These are phyloP conservation scores for Diaporthe eres DNA, from an alignment of 2,329 filamentous ascomycete species.

Conservation along the genomic window DNA sequence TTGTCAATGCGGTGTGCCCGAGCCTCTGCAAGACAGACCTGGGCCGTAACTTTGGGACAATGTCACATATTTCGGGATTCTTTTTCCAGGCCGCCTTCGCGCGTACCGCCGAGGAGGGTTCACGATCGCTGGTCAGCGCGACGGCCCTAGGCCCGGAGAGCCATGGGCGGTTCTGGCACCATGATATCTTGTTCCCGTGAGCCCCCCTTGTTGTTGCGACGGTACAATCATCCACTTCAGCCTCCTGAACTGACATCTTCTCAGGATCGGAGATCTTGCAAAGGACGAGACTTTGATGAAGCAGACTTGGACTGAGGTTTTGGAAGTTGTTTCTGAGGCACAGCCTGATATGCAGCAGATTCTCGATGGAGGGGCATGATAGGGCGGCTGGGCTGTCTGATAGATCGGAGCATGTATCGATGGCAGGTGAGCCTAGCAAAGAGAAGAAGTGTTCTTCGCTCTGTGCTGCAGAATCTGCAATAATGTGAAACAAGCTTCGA, in stretches of 20 bases:
- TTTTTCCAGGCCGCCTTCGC: conserved; percentile 20
- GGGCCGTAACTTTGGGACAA: conserved; percentile 11
- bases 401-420: neutral
- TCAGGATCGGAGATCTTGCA: neutral
- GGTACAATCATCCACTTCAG: too few species aligned
- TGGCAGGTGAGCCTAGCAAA: neutral
- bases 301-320: conserved; percentile 9
- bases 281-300: conserved; percentile 16
- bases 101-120: conserved; percentile 32
- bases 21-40: conserved; percentile 21
- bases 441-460: neutral
- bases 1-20: conserved; percentile 28
- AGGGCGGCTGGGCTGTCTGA: neutral
- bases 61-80: neutral
- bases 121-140: conserved; percentile 26
- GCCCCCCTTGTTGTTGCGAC: neutral
- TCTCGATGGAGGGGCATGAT: neutral
- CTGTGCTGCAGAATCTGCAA: neutral
- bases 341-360: neutral
- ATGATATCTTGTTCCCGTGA: conserved; percentile 29
- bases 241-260: neutral
- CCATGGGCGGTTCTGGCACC: conserved; percentile 29
- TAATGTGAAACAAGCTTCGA: neutral
- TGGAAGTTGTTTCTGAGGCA: neutral
- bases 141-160: conserved; percentile 24